These are phyloP conservation scores for Clarireedia sp. DNA, from an alignment of 2,329 filamentous ascomycete species.

Conservation along the genomic window DNA sequence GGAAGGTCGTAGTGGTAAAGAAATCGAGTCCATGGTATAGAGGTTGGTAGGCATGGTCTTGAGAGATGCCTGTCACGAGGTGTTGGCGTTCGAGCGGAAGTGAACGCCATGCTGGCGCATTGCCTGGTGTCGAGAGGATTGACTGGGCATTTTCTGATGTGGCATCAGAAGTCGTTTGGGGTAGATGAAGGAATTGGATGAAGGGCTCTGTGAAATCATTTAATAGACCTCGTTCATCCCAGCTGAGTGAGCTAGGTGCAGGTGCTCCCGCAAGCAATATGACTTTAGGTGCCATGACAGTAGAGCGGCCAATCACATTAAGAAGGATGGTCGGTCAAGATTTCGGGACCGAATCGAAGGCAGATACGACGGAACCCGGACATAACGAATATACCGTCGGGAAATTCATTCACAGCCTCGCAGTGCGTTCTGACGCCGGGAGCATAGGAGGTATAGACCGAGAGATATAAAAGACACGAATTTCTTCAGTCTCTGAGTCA, in stretches of 20 bases:
- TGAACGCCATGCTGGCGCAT: slow-evolving; percentile 41
- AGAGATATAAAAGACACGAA: background rate
- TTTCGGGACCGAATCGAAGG: background rate
- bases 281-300: slow-evolving; percentile 5
- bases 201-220: slow-evolving; percentile 37
- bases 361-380: background rate
- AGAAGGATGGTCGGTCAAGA: background rate
- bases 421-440: background rate
- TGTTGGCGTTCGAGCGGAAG: slow-evolving; percentile 41
- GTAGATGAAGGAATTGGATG: slow-evolving; percentile 31
- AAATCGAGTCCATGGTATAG: slow-evolving; percentile 33
- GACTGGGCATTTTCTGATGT: slow-evolving; percentile 1
- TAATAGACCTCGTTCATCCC: slow-evolving; percentile 45
- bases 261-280: slow-evolving; percentile 40
- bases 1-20: slow-evolving; percentile 35
- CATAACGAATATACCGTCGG: background rate
- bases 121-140: slow-evolving; percentile 7
- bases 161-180: background rate
- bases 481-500: background rate
- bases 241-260: slow-evolving; percentile 42
- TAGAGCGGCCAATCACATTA: background rate
- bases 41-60: slow-evolving; percentile 33
- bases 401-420: background rate
- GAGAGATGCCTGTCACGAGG: slow-evolving; percentile 44
- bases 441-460: too few species aligned